phyloP scores from a whole-genome alignment of 225 moss, liverwort and hornwort genomes.

The Physcomitrium patens region DNA sequence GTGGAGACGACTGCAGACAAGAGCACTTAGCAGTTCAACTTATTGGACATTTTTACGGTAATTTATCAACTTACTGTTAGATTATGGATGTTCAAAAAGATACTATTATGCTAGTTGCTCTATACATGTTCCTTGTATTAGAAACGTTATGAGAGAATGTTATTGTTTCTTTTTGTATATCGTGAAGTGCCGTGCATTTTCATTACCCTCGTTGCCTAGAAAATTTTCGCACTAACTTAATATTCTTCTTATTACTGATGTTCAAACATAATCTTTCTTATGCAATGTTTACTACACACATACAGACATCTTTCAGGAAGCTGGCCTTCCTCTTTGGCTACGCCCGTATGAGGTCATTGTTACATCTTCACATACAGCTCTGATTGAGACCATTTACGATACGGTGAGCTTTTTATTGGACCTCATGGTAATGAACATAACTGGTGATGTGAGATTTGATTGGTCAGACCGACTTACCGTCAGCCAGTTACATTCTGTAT shows the following conservation, averaged over 20 bases:
- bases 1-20: conserved; percentile 99
- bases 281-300: not conserved
- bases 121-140: conserved; percentile 8
- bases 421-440: not conserved
- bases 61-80: conserved; percentile 27
- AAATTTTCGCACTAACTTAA: not conserved
- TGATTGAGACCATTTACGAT: conserved; percentile 98
- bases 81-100: conserved; percentile 8
- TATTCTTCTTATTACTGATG: conserved; percentile 2
- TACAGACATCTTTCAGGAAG: conserved; percentile 97
- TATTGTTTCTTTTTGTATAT: conserved; percentile 16
- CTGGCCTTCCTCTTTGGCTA: conserved; percentile 96
- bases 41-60: conserved; percentile 96
- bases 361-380: conserved; percentile 96
- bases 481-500: not conserved
- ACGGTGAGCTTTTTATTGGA: conserved; percentile 62
- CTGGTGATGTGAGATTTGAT: conserved; percentile 16
- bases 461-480: not conserved
- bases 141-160: not conserved
- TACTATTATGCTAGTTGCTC: conserved; percentile 21
- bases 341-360: conserved; percentile 99
- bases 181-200: not conserved
- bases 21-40: conserved; percentile 99
- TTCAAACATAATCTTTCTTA: not conserved
- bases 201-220: conserved; percentile 3